Evolutionary conservation across 2,329 filamentous ascomycete species (phyloP).

Genomic region (Hypoxylon sp.): DNA sequence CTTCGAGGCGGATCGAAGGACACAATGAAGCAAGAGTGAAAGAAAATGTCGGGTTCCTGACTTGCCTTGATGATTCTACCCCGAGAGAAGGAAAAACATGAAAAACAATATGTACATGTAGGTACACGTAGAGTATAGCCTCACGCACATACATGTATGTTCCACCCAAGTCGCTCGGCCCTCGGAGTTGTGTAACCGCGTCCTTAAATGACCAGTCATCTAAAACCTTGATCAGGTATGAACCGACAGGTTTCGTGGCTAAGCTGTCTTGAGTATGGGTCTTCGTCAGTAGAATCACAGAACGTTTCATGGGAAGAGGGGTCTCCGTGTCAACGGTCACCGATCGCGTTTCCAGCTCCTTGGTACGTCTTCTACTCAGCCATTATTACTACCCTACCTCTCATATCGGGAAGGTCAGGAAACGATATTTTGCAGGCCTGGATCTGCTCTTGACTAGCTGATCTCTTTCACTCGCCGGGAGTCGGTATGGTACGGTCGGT

Average conservation of each 20-base stretch:
- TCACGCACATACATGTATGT: too few species aligned
- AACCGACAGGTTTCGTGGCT: conserved; percentile 4
- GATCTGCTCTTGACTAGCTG: conserved; percentile 2
- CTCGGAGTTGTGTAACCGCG: conserved; percentile 3
- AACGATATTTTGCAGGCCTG: conserved; percentile 5
- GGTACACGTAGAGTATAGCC: too few species aligned
- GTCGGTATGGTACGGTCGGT: conserved; percentile 5
- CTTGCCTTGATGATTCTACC: conserved; percentile 4
- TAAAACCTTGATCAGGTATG: background rate
- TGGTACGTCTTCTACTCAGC: conserved; percentile 13
- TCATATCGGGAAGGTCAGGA: conserved; percentile 38
- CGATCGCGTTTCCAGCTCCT: conserved; percentile 17
- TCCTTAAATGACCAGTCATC: background rate
- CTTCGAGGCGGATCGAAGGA: conserved; percentile 25
- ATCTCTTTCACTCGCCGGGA: conserved; percentile 11
- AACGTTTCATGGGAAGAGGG: conserved; percentile 19
- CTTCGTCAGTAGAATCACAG: conserved; percentile 5
- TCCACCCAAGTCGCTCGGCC: background rate
- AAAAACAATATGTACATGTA: background rate
- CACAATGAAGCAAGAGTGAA: conserved; percentile 19
- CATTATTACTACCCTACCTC: conserved; percentile 17
- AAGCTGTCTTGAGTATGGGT: conserved; percentile 9
- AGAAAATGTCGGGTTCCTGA: background rate
- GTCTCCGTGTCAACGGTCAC: conserved; percentile 24
- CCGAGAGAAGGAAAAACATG: background rate